Evolutionary conservation across 1,284 basidiomycete species (phyloP).

Genomic region (Sporisorium reilianum): DNA sequence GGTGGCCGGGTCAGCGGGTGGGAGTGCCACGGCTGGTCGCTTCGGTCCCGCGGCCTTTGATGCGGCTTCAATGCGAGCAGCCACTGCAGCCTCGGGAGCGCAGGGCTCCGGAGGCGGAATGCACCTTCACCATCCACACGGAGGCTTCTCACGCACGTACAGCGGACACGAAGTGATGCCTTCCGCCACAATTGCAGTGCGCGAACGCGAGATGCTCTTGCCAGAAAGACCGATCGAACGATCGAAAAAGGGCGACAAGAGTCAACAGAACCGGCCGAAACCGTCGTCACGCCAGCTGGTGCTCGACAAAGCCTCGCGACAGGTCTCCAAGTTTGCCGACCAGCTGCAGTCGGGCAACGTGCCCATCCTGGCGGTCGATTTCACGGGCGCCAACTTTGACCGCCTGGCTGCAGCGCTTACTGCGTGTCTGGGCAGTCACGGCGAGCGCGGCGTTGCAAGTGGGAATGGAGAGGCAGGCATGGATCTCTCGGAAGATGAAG

Average conservation of each 20-base stretch:
- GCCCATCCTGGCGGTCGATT: constrained; percentile 62
- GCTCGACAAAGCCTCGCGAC: constrained; percentile 57
- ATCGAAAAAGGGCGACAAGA: constrained; percentile 51
- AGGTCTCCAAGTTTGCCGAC: constrained; percentile 54
- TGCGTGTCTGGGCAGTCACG: constrained; percentile 44
- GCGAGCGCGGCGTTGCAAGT: constrained; percentile 14
- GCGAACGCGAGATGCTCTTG: constrained; percentile 52
- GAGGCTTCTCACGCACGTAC: constrained; percentile 33
- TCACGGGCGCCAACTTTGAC: constrained; percentile 51
- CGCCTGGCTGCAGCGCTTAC: constrained; percentile 45
- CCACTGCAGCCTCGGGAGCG: constrained; percentile 13
- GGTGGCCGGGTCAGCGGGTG: constrained; percentile 32
- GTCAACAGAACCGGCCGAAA: constrained; percentile 54
- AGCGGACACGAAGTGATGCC: constrained; percentile 51
- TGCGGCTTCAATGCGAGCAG: constrained; percentile 25
- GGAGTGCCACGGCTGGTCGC: constrained; percentile 7
- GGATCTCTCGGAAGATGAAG: constrained; percentile 32
- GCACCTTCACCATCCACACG: constrained; percentile 42
- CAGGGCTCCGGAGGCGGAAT: constrained; percentile 17
- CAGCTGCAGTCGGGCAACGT: constrained; percentile 52
- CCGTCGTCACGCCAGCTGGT: constrained; percentile 50
- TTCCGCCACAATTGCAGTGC: constrained; percentile 42
- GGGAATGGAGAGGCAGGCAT: constrained; percentile 5
- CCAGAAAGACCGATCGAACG: constrained; percentile 52
- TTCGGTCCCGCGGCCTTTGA: constrained; percentile 20